These are phyloP conservation scores for Phytophthora crassamura DNA, from an alignment of 352 stramenopile species.

Conservation along the genomic window DNA sequence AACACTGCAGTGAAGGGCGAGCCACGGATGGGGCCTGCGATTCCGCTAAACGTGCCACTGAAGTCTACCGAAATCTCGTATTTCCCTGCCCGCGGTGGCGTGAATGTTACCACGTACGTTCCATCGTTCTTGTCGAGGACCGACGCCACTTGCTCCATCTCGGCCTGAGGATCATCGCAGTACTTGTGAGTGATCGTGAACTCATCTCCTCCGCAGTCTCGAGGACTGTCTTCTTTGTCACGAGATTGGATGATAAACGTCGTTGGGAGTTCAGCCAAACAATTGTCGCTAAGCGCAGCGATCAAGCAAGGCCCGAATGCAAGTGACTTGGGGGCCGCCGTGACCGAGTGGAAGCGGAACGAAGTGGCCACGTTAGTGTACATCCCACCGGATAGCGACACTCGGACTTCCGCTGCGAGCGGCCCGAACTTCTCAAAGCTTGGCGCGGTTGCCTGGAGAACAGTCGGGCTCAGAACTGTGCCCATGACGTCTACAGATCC, in stretches of 20 bases:
- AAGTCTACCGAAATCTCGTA: constrained; percentile 93
- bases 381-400: constrained; percentile 90
- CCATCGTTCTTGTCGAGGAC: constrained; percentile 93
- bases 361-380: constrained; percentile 92
- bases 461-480: constrained; percentile 82
- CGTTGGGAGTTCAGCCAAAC: constrained; percentile 74
- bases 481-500: constrained; percentile 93
- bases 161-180: constrained; percentile 50
- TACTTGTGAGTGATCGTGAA: constrained; percentile 84
- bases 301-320: constrained; percentile 94
- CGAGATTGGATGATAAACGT: constrained; percentile 93
- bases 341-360: constrained; percentile 96
- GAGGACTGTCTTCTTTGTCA: constrained; percentile 89
- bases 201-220: constrained; percentile 95
- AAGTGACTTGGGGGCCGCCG: constrained; percentile 89
- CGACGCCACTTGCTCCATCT: constrained; percentile 49
- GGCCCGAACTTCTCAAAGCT: constrained; percentile 96
- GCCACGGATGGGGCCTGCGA: constrained; percentile 93
- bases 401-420: constrained; percentile 88
- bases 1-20: constrained; percentile 86
- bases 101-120: constrained; percentile 94
- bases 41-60: constrained; percentile 92
- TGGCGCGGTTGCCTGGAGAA: constrained; percentile 91
- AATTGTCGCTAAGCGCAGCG: constrained; percentile 63
- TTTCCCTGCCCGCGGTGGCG: constrained; percentile 72